These are phyloP conservation scores for Saturnispora galanensis DNA, from an alignment of 805 yeast species.

Conservation along the genomic window DNA sequence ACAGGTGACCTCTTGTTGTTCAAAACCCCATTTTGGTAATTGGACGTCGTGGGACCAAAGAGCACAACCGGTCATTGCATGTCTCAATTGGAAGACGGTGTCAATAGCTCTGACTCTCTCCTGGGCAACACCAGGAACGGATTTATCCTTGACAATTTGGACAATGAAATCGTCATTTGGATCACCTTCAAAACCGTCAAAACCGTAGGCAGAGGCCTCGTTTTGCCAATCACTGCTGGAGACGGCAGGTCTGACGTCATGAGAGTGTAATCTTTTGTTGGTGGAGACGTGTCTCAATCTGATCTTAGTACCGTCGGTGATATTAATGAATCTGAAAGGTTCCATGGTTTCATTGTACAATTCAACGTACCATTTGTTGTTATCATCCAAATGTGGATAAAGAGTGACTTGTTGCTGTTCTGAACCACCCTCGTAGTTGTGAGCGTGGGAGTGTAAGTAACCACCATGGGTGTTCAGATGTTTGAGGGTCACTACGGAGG, in stretches of 20 bases:
- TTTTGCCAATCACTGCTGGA: constrained; percentile 75
- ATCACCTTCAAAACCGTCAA: constrained; percentile 68
- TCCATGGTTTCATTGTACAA: constrained; percentile 51
- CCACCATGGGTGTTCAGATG: constrained; percentile 70
- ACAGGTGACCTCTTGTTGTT: constrained; percentile 78
- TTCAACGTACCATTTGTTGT: constrained; percentile 66
- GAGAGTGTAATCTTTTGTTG: constrained; percentile 66
- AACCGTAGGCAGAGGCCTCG: constrained; percentile 72
- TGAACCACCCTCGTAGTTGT: constrained; percentile 66
- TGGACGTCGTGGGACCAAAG: constrained; percentile 67
- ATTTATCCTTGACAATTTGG: constrained; percentile 51
- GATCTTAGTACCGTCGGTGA: constrained; percentile 60
- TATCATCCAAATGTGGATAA: constrained; percentile 68
- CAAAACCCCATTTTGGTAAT: constrained; percentile 76
- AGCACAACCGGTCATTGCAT: constrained; percentile 72
- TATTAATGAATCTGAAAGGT: constrained; percentile 49
- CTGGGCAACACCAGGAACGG: constrained; percentile 44
- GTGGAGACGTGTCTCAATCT: constrained; percentile 53
- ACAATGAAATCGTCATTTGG: constrained; percentile 76
- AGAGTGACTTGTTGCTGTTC: constrained; percentile 76
- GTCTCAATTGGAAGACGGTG: constrained; percentile 63
- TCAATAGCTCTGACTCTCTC: constrained; percentile 52
- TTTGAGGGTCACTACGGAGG: constrained; percentile 55
- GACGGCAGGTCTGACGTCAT: constrained; percentile 74
- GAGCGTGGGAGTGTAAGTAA: constrained; percentile 72